Evolutionary conservation across 495 filamentous ascomycete species (phyloP).

Genomic region (Clohesyomyces aquaticus): DNA sequence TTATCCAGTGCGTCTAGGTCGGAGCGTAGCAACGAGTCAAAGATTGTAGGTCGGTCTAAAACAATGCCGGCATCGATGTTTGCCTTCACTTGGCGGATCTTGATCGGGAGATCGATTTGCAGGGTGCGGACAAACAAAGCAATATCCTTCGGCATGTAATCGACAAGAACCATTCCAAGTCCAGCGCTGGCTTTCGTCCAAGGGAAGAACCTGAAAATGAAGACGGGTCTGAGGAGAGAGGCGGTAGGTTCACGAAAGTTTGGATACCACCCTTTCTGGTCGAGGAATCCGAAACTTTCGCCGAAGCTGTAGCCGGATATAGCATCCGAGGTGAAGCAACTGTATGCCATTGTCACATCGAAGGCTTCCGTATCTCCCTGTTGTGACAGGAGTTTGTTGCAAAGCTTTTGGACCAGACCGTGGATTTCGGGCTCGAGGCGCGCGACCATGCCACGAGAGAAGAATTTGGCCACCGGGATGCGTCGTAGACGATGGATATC

Average conservation of each 20-base stretch:
- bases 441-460: constrained; percentile 54
- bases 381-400: neutral
- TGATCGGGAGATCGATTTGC: constrained; percentile 11
- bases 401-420: constrained; percentile 52
- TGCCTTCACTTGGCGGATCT: constrained; percentile 20
- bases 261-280: no score
- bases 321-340: no score
- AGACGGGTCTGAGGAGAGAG: no score
- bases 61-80: constrained; percentile 28
- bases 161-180: no score
- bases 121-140: neutral
- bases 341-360: no score
- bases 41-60: constrained; percentile 24
- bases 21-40: constrained; percentile 14
- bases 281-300: no score
- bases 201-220: no score
- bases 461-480: constrained; percentile 48
- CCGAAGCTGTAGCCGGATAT: no score
- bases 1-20: constrained; percentile 34
- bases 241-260: no score
- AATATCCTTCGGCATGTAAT: no score
- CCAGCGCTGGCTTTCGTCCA: no score
- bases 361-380: constrained; percentile 2
- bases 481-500: constrained; percentile 16
- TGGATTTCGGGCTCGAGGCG: constrained; percentile 54